Conservation (phyloP, 2,329 filamentous ascomycete genomes). For the Apiospora saccharicola region DNA sequence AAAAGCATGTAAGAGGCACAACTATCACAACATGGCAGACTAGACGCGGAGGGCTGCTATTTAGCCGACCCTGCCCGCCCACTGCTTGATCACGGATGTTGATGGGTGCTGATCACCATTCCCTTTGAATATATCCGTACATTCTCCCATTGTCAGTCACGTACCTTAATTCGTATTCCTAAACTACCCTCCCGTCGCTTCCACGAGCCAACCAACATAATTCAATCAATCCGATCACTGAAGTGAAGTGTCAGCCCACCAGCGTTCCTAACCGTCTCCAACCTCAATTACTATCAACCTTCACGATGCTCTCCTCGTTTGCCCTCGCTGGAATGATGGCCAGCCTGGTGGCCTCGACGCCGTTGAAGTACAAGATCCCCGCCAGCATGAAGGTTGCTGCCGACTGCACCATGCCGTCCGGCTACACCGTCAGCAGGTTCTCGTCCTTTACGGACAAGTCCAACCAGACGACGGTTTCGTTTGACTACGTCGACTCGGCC, state of each 20-base stretch:
- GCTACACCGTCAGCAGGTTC: conserved; percentile 39
- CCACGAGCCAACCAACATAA: not conserved
- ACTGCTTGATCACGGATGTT: not conserved
- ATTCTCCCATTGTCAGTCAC: conserved; percentile 3
- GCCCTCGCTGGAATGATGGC: conserved; percentile 36
- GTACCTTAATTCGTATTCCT: not conserved
- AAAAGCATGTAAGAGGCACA: conserved; percentile 14
- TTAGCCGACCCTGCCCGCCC: conserved; percentile 6
- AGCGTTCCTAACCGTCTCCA: not conserved
- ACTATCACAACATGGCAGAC: not conserved
- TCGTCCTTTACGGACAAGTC: conserved; percentile 33
- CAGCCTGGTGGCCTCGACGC: conserved; percentile 33
- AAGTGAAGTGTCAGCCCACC: not conserved
- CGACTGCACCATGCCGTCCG: conserved; percentile 36
- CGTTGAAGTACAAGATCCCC: conserved; percentile 38
- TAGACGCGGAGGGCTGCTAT: not conserved
- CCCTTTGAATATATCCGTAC: not conserved
- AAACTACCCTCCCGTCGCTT: not conserved
- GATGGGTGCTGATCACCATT: conserved; percentile 4
- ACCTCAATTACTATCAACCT: not conserved
- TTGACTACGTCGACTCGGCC: conserved; percentile 37
- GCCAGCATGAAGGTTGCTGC: conserved; percentile 31
- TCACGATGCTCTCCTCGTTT: conserved; percentile 33
- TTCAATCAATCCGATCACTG: not conserved
- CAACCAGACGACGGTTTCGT: conserved; percentile 34